Evolutionary conservation across 1,284 basidiomycete genomes (phyloP).

Genomic region (Ustilago loliicola): DNA sequence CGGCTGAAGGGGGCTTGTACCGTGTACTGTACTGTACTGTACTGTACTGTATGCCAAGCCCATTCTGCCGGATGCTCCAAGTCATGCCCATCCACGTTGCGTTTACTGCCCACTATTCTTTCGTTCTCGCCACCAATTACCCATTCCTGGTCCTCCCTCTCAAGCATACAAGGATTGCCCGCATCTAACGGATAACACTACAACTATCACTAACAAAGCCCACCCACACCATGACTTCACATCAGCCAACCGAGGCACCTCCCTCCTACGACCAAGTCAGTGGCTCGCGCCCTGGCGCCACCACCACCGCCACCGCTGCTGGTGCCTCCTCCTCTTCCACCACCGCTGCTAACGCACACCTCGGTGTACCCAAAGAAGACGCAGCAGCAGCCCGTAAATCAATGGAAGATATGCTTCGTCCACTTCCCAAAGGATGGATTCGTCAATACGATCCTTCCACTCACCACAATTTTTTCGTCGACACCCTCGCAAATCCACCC

Average conservation of each 20-base stretch:
- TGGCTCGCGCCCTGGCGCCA: conserved; percentile 16
- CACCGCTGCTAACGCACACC: conserved; percentile 2
- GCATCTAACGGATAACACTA: background rate
- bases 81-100: background rate
- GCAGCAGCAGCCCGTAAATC: conserved; percentile 28
- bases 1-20: background rate
- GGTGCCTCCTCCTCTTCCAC: conserved; percentile 4
- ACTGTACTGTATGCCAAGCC: background rate
- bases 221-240: conserved; percentile 14
- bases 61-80: background rate
- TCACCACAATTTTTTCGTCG: conserved; percentile 65
- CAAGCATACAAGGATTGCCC: background rate
- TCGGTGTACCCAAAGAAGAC: conserved; percentile 20
- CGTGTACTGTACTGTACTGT: no score
- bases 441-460: conserved; percentile 62
- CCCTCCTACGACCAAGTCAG: conserved; percentile 49
- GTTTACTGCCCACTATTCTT: background rate
- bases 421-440: conserved; percentile 63
- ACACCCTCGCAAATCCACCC: conserved; percentile 65
- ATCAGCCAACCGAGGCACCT: conserved; percentile 33
- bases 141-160: background rate
- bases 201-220: background rate
- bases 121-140: conserved; percentile 1
- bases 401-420: conserved; percentile 57
- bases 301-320: conserved; percentile 6